Evolutionary conservation across 2,329 filamentous ascomycete genomes (phyloP), one percentile per base, ranked within the genome.

Genomic region (Alternaria sp.): DNA sequence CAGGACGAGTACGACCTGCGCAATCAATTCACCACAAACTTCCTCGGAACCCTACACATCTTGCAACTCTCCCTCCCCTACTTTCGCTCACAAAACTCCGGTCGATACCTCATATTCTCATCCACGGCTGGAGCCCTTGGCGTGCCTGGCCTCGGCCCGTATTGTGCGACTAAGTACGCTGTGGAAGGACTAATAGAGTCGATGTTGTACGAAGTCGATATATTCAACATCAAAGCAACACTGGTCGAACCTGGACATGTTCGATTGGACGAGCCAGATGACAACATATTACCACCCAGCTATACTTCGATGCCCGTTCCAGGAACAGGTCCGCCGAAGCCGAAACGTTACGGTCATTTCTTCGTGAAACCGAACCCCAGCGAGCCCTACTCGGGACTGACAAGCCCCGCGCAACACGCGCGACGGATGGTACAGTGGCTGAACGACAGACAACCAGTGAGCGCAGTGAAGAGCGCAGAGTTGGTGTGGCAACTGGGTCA

Each of bases 21-120:
- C 62, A 95, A 97, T 74, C 96, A 98, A 80, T 97, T 98, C 81
- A 93, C 96, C 84, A 97, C 94, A 21, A 99, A 99, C 80, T 97
- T 97, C 80, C 95, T 97, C 85, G 96, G 96, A 57, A 96, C 93
- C 0, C 81, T 98, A 63, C 92, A 98, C 81, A 97, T 99, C 72
- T 91, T 98, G 62, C 93, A 97, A 78, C 84, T 92, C 19, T 94
- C 91, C 2, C 83, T 98, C 40, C 93, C 94, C 0, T 93, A 97
- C 81, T 96, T 98, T 72, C 89, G 95, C 55, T 85, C 89, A 67
- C 90, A 93, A 67, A 86, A 86, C 32, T 75, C 79, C 26, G 96
- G 96, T 1, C 88, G 94, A 28, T 98, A 97, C 79, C 85, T 98
- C 54, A 97, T 98, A 67, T 97, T 98, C 82, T 97, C 93, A 76